Conservation (phyloP, 108 stramenopile species). For the Halocafeteria seosinensis region DNA sequence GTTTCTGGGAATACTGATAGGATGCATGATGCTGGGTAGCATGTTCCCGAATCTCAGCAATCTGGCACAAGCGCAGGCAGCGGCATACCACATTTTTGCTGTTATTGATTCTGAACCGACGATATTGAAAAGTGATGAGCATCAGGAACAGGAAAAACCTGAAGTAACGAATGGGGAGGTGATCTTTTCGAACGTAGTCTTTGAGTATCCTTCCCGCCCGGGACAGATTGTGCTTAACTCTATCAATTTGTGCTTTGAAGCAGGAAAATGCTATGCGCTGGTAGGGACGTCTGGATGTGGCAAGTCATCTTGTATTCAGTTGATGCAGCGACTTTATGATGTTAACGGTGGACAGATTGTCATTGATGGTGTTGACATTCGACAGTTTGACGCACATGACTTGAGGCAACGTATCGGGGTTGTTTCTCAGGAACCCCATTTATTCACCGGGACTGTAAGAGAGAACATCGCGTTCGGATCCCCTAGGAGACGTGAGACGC, state of each 20-base stretch:
- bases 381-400: constrained; percentile 2
- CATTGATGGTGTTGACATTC: constrained; percentile 3
- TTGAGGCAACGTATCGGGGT: background rate
- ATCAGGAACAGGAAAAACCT: background rate
- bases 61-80: background rate
- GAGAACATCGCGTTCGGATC: no score
- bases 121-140: background rate
- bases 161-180: background rate
- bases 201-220: constrained; percentile 12
- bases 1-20: constrained; percentile 9
- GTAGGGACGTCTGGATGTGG: background rate
- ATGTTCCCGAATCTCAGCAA: background rate
- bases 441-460: constrained; percentile 1
- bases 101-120: constrained; percentile 5
- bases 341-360: background rate
- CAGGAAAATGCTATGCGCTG: constrained; percentile 3
- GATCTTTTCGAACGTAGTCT: constrained; percentile 1
- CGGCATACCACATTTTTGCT: constrained; percentile 8
- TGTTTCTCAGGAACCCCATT: constrained; percentile 8
- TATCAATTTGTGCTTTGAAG: constrained; percentile 2
- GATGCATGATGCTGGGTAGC: background rate
- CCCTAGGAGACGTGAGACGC: no score
- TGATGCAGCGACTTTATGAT: constrained; percentile 9
- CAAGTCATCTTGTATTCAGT: constrained; percentile 5
- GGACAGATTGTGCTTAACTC: constrained; percentile 1